Base-by-base conservation (phyloP, 176 grass and related monocot genomes). In the Pharus latifolius region DNA sequence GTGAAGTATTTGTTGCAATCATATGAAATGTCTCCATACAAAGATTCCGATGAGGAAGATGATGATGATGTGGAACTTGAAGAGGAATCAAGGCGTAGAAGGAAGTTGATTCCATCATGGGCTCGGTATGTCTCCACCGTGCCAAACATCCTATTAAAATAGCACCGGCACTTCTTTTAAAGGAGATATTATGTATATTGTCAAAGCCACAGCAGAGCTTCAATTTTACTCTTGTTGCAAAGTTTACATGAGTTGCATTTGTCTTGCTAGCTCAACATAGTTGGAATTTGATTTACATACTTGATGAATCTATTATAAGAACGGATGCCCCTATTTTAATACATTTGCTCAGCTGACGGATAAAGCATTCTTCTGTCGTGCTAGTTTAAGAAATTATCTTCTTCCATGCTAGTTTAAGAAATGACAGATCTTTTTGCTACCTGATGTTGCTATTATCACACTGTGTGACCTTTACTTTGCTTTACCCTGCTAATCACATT, bases 21-120 rank as follows among this genome's bases (percentile, higher is more conserved):
- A 11, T 99, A 99, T 77, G 70, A 84, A 50, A 99, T 99, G 84
- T 83, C 95, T 66, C 95, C 95, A 7, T 99, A 86, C 55, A 91
- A 83, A 58, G 90, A 94, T 67, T 94, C 95, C 67, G 92, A 91
- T 60, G 86, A 84, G 8, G 93, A 97, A 49, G 86, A 83, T 15
- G 81, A 80, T 20, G 74, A 67, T 34, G 74, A 85, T 69, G 69
- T 70, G 1, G 88, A 91, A 37, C 72, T 56, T n/a, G 67, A 90
- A 70, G 82, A 94, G 67, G 79, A 85, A 80, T 76, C 51, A 20
- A 91, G 68, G 20, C 81, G 84, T 11, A 82, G 52, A 65, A 79
- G 60, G 78, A 99, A 94, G 80, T 76, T 69, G 20, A 78, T 86
- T 80, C 95, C 95, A 65, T 85, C 84, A 22, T 99, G 95, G 95